These are phyloP conservation scores for Cunninghamia lanceolata DNA, from an alignment of 75 land plant genomes.

Conservation along the genomic window DNA sequence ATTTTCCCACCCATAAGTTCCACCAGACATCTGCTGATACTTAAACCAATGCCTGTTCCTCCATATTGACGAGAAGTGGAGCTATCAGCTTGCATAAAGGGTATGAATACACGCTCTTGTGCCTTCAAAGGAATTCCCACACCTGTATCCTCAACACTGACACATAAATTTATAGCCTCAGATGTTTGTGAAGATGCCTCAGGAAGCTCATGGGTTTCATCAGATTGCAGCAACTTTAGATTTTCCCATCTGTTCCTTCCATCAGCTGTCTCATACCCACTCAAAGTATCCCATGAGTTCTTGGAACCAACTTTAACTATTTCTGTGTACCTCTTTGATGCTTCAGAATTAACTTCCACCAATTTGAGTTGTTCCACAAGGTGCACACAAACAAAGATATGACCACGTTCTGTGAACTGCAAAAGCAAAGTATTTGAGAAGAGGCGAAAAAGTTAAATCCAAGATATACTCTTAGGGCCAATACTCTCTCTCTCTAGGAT, in stretches of 20 bases:
- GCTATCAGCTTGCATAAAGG: constrained; percentile 89
- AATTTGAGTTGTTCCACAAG: constrained; percentile 58
- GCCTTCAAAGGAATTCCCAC: constrained; percentile 80
- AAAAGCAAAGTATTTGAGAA: constrained; percentile 10
- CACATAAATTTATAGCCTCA: constrained; percentile 56
- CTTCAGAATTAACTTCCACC: constrained; percentile 27
- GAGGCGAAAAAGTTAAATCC: not conserved
- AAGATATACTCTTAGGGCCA: too few species aligned
- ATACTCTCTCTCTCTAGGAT: too few species aligned
- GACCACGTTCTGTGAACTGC: constrained; percentile 93
- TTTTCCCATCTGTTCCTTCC: too few species aligned
- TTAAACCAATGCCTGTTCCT: constrained; percentile 96
- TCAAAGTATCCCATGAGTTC: constrained; percentile 52
- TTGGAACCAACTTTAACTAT: constrained; percentile 2
- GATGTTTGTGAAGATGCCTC: not conserved
- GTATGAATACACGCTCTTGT: constrained; percentile 80
- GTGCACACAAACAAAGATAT: constrained; percentile 90
- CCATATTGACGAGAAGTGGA: constrained; percentile 82
- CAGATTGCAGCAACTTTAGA: too few species aligned
- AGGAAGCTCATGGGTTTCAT: too few species aligned
- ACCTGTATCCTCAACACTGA: constrained; percentile 93
- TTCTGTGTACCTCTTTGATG: constrained; percentile 16
- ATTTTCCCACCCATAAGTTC: constrained; percentile 90
- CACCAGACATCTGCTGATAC: constrained; percentile 82
- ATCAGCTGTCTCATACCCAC: constrained; percentile 4